Evolutionary conservation across 2,329 filamentous ascomycete species (phyloP), one percentile per base, ranked within the genome.

Genomic region (Lachnellula cervina): DNA sequence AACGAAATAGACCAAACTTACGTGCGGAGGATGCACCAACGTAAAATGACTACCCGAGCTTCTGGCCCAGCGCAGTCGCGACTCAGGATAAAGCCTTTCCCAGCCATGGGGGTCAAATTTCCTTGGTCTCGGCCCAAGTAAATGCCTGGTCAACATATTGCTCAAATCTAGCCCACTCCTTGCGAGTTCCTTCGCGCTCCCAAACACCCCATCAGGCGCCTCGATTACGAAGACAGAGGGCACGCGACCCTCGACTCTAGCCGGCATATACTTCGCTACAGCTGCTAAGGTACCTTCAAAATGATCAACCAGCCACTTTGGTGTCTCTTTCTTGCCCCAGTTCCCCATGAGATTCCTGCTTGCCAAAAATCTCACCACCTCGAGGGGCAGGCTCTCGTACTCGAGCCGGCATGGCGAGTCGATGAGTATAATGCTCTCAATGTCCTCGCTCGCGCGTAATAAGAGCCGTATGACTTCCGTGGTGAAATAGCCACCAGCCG

Each of bases 401-500:
- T n/a, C 38, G 6, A 17, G 5, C n/a, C 8, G 38, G n/a, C 38
- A 42, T 9, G 38, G 38, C 8, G 38, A 42, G 38, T 42, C 38
- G 38, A 42, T 42, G 16, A 42, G 38, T n/a, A 42, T 9, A 5
- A 42, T 7, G 8, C n/a, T 42, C n/a, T 42, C 38, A 7, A 42
- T 16, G 6, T 6, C 7, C 38, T 42, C 38, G n/a, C 38, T 16
- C 38, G 8, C n/a, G 8, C n/a, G 38, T 6, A 14, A 9, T 14
- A 42, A n/a, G 7, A 9, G n/a, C 5, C n/a, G 11, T 17, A n/a
- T 42, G 9, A 67, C 66, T 51, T 71, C 69, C 56, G 70, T 72
- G 19, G 71, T 70, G 52, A 68, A 65, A 19, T 70, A 65, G 43
- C 69, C 71, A 21, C 71, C 71, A 9, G 67, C 66, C 13, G 69